Evolutionary conservation across 2,329 filamentous ascomycete genomes (phyloP).

Genomic region (Pseudocercospora fijiensis): DNA sequence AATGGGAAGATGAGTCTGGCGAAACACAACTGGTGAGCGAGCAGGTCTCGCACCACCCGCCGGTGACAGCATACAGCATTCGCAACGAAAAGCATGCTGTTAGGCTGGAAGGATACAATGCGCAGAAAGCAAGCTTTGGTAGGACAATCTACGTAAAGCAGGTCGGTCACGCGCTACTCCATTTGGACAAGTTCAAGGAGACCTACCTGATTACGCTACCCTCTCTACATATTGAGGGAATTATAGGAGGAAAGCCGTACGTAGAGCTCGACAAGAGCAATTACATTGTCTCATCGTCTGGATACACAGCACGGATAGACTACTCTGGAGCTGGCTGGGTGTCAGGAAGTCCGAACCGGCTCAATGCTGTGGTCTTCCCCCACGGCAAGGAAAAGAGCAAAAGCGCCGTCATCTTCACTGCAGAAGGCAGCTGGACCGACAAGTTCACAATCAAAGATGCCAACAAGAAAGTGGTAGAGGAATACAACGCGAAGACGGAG

Average conservation of each 20-base stretch:
- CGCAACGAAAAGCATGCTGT: conserved; percentile 82
- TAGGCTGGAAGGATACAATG: conserved; percentile 78
- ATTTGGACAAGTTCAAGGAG: conserved; percentile 66
- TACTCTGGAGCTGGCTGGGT: conserved; percentile 94
- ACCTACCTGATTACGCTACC: conserved; percentile 90
- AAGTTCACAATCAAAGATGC: conserved; percentile 74
- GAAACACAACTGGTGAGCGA: conserved; percentile 86
- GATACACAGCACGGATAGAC: conserved; percentile 85
- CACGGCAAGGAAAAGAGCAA: conserved; percentile 62
- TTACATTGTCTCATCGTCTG: conserved; percentile 81
- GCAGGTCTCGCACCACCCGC: conserved; percentile 95
- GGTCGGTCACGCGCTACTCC: conserved; percentile 75
- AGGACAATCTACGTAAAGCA: conserved; percentile 87
- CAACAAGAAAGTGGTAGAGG: conserved; percentile 46
- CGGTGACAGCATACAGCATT: conserved; percentile 91
- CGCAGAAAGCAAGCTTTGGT: conserved; percentile 92
- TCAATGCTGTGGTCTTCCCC: conserved; percentile 72
- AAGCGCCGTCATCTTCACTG: conserved; percentile 69
- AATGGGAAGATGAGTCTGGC: conserved; percentile 80
- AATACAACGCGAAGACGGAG: conserved; percentile 49
- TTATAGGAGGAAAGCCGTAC: conserved; percentile 82
- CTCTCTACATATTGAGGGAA: conserved; percentile 85
- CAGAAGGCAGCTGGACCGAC: conserved; percentile 88
- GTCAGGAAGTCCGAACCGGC: conserved; percentile 91
- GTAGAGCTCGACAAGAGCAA: conserved; percentile 84